Percentiles rank a stretch among this genome's conserved stretches.
phyloP scores from a whole-genome alignment of 495 filamentous ascomycete genomes.

The Aspergillus homomorphus region DNA sequence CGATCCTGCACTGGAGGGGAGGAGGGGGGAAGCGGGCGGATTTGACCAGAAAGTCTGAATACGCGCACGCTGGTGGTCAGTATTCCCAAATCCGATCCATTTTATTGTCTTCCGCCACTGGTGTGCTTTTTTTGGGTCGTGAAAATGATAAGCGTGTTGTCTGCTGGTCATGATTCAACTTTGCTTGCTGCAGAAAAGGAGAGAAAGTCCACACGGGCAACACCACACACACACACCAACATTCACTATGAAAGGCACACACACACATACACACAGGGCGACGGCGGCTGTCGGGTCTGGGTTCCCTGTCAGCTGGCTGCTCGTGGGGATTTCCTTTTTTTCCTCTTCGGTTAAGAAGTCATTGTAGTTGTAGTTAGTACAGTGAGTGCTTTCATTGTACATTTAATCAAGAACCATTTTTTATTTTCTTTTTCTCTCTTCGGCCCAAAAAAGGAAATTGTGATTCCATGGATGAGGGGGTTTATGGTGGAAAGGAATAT shows the following conservation, averaged over 20 bases:
- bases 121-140: slow-evolving; percentile 3
- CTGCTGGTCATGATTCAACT: slow-evolving; percentile 1
- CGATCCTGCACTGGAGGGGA: background rate
- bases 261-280: too few relatives aligned
- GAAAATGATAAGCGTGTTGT: too few relatives aligned
- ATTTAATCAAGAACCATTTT: too few relatives aligned
- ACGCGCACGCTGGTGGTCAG: too few relatives aligned
- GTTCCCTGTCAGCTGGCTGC: slow-evolving; percentile 19
- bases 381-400: slow-evolving; percentile 2
- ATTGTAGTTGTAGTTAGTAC: background rate
- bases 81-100: slow-evolving; percentile 8
- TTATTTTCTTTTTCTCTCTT: too few relatives aligned
- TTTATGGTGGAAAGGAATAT: slow-evolving; percentile 3
- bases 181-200: background rate
- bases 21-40: background rate
- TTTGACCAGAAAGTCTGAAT: background rate
- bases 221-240: background rate
- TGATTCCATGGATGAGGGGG: slow-evolving; percentile 11
- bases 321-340: slow-evolving; percentile 11
- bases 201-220: slow-evolving; percentile 8
- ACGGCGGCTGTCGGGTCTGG: slow-evolving; percentile 7
- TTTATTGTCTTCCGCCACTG: slow-evolving; percentile 8
- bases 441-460: slow-evolving; percentile 8
- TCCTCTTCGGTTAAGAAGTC: background rate
- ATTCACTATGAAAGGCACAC: slow-evolving; percentile 9